These are phyloP conservation scores for Quercus dentata DNA, from an alignment of 306 rosid genomes.

Conservation along the genomic window DNA sequence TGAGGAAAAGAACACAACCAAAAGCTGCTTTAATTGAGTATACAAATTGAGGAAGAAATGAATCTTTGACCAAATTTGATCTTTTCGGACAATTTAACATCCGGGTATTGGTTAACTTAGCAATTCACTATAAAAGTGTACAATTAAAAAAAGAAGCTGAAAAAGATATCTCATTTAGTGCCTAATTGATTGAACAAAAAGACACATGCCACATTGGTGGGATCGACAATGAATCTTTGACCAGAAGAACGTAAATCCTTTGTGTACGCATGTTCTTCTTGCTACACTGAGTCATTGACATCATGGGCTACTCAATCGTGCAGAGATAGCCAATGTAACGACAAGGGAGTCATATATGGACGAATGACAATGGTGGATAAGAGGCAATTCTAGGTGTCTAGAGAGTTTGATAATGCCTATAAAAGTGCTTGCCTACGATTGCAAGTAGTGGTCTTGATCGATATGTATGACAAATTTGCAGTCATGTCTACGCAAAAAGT, in stretches of 20 bases:
- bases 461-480: neutral
- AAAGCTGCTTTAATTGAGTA: neutral
- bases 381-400: neutral
- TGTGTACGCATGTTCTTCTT: neutral
- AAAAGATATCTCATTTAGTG: neutral
- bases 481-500: neutral
- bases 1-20: neutral
- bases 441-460: neutral
- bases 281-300: neutral
- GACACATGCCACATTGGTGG: conserved; percentile 4
- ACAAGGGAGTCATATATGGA: neutral
- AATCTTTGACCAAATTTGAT: neutral
- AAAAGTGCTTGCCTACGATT: neutral
- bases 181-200: conserved; percentile 15
- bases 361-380: neutral
- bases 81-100: neutral
- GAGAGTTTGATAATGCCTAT: neutral
- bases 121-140: neutral
- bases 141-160: neutral
- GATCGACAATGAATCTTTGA: conserved; percentile 35
- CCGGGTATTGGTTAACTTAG: neutral
- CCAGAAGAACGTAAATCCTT: conserved; percentile 12
- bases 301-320: neutral
- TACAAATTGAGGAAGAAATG: neutral
- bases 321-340: neutral